These are phyloP conservation scores for Acrasis kona DNA, from an alignment of 78 protist genomes.

Conservation along the genomic window DNA sequence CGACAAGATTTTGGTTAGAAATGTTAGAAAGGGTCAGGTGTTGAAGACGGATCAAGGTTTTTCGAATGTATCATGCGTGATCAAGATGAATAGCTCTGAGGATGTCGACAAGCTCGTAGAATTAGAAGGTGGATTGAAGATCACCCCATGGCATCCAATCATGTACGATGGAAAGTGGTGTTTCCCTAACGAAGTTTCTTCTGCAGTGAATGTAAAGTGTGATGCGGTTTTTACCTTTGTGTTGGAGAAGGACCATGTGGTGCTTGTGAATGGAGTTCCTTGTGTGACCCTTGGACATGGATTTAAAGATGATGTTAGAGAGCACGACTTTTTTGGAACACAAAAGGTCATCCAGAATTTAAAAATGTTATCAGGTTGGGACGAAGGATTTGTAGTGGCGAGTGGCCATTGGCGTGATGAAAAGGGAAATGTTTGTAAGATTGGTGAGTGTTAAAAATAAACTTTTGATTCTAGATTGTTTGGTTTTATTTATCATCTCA, in stretches of 20 bases:
- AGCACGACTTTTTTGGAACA: constrained; percentile 33
- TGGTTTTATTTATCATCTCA: too few relatives aligned
- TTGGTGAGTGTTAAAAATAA: too few relatives aligned
- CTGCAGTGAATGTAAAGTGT: background rate
- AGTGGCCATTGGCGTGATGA: background rate
- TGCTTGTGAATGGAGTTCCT: constrained; percentile 12
- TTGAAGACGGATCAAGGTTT: constrained; percentile 7
- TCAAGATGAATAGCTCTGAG: background rate
- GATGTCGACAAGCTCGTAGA: constrained; percentile 15
- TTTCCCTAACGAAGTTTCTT: constrained; percentile 29
- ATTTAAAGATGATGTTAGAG: constrained; percentile 1
- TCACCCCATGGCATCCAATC: constrained; percentile 62
- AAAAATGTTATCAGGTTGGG: background rate
- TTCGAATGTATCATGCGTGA: constrained; percentile 32
- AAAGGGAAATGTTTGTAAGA: too few relatives aligned
- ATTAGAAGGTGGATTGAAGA: constrained; percentile 31
- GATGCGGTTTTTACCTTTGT: constrained; percentile 41
- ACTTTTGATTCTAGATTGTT: too few relatives aligned
- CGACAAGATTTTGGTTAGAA: background rate
- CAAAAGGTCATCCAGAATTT: constrained; percentile 12
- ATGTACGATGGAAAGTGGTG: constrained; percentile 14
- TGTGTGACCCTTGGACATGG: constrained; percentile 41
- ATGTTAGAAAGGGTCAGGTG: constrained; percentile 17
- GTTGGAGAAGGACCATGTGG: constrained; percentile 1
- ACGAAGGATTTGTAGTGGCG: background rate